phyloP scores from a whole-genome alignment of 2,329 filamentous ascomycete species.

The Dactylella cylindrospora region DNA sequence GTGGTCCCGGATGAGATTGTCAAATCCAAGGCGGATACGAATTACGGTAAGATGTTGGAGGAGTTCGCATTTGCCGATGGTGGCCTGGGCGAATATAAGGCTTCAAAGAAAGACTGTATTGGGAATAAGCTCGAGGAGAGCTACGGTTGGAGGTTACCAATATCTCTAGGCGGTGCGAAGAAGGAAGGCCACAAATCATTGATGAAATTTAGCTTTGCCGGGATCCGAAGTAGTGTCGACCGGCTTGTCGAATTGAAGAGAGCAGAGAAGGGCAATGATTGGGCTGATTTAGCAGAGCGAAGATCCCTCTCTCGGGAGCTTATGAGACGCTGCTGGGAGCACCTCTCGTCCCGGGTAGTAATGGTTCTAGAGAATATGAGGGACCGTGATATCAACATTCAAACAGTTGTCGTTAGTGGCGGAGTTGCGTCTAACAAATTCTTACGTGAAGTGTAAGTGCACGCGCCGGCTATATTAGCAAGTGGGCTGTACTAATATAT shows the following conservation, averaged over 20 bases:
- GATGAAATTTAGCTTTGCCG: constrained; percentile 73
- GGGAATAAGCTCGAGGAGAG: constrained; percentile 50
- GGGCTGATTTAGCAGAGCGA: constrained; percentile 58
- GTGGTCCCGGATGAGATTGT: constrained; percentile 68
- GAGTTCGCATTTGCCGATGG: constrained; percentile 69
- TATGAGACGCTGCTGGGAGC: constrained; percentile 83
- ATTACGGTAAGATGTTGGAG: constrained; percentile 81
- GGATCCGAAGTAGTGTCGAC: constrained; percentile 67
- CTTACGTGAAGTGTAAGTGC: constrained; percentile 64
- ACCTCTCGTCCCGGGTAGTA: constrained; percentile 73
- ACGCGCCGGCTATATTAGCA: constrained; percentile 9
- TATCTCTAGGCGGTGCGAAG: constrained; percentile 63
- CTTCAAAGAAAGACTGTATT: constrained; percentile 17
- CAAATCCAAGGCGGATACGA: constrained; percentile 58
- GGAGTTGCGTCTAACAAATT: constrained; percentile 87
- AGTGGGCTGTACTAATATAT: background rate
- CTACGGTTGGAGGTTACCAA: constrained; percentile 69
- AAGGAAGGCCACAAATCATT: constrained; percentile 52
- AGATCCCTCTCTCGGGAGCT: constrained; percentile 68
- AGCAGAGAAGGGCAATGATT: constrained; percentile 55
- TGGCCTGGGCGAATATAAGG: constrained; percentile 3
- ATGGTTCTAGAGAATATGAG: constrained; percentile 61
- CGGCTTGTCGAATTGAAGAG: constrained; percentile 56
- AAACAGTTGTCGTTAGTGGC: constrained; percentile 77
- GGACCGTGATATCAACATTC: constrained; percentile 51